Percentiles rank a stretch among this genome's conserved stretches.
phyloP scores from a whole-genome alignment of 2,329 filamentous ascomycete species.

The Fusarium subglutinans region DNA sequence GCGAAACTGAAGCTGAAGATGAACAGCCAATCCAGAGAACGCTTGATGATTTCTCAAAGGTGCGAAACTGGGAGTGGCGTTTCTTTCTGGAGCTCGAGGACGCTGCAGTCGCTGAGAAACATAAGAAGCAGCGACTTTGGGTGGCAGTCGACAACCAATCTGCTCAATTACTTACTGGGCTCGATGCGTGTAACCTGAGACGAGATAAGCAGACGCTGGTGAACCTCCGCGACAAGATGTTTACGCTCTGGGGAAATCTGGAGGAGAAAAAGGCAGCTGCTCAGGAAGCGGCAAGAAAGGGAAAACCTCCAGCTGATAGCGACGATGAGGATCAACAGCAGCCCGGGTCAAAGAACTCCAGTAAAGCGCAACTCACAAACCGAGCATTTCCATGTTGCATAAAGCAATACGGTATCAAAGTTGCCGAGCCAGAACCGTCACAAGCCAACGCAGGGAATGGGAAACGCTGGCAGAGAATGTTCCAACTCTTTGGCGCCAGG shows the following conservation, averaged over 20 bases:
- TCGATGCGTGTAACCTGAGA: conserved; percentile 66
- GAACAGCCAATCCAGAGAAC: conserved; percentile 26
- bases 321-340: conserved; percentile 43
- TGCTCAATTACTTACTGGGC: conserved; percentile 58
- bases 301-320: conserved; percentile 52
- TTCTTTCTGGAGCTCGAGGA: conserved; percentile 85
- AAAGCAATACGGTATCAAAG: conserved; percentile 72
- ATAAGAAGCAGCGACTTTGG: conserved; percentile 64
- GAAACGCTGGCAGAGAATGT: conserved; percentile 69
- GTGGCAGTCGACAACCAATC: conserved; percentile 71
- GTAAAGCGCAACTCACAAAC: conserved; percentile 53
- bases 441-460: conserved; percentile 57
- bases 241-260: conserved; percentile 85
- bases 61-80: conserved; percentile 77
- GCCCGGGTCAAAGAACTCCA: background rate
- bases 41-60: conserved; percentile 37
- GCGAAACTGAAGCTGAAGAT: conserved; percentile 20
- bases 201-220: conserved; percentile 58
- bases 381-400: conserved; percentile 76
- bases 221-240: conserved; percentile 74
- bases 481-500: conserved; percentile 71
- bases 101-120: conserved; percentile 50
- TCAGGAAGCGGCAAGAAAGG: conserved; percentile 39
- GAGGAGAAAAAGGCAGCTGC: conserved; percentile 64
- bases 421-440: conserved; percentile 50